A percentile compares a stretch with the other conserved stretches of the same genome.
phyloP scores from a whole-genome alignment of 495 filamentous ascomycete species.

The Penicillium roqueforti region DNA sequence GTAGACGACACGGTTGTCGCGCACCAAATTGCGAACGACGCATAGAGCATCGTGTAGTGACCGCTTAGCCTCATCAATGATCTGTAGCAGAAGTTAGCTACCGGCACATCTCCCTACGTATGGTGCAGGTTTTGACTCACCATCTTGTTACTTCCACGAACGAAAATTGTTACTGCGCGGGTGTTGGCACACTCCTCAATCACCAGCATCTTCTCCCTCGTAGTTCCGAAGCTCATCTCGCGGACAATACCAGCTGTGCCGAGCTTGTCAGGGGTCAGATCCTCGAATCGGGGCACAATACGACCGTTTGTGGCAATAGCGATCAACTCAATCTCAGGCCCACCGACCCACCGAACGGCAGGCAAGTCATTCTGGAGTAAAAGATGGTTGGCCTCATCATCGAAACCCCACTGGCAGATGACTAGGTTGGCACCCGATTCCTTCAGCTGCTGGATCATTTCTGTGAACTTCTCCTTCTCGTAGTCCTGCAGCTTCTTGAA shows the following conservation, averaged over 20 bases:
- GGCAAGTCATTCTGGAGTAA: constrained; percentile 93
- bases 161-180: constrained; percentile 90
- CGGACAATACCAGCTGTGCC: constrained; percentile 85
- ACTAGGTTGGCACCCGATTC: constrained; percentile 94
- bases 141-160: constrained; percentile 99
- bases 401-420: constrained; percentile 99
- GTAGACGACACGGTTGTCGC: constrained; percentile 97
- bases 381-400: constrained; percentile 97
- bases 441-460: constrained; percentile 99
- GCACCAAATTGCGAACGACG: constrained; percentile 93
- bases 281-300: constrained; percentile 96
- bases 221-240: constrained; percentile 95
- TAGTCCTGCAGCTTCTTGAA: constrained; percentile 96
- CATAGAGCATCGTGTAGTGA: constrained; percentile 96
- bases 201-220: constrained; percentile 97
- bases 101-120: background rate
- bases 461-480: constrained; percentile 90
- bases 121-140: constrained; percentile 41
- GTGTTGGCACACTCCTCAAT: constrained; percentile 99
- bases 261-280: constrained; percentile 84
- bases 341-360: constrained; percentile 96
- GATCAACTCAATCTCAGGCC: constrained; percentile 96
- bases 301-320: constrained; percentile 97
- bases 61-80: constrained; percentile 98
- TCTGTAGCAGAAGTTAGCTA: constrained; percentile 49